Percentiles rank a stretch among this genome's conserved stretches.
Evolutionary conservation across 441 rosid genomes (phyloP).

Genomic region (Flueggea neowawraea): DNA sequence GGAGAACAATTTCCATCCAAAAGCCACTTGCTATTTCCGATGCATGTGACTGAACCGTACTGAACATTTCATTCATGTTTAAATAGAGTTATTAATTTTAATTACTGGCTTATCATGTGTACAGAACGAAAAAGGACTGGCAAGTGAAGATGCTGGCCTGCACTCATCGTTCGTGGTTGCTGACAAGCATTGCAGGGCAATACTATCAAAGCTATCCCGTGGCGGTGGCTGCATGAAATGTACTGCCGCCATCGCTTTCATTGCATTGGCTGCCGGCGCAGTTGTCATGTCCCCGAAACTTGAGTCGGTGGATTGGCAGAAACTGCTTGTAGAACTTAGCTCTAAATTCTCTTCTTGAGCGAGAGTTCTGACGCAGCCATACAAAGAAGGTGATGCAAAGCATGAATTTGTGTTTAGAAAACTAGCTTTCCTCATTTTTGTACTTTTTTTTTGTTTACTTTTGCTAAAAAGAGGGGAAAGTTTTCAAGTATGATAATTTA

Average conservation of each 20-base stretch:
- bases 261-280: conserved; percentile 48
- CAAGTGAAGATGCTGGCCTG: conserved; percentile 28
- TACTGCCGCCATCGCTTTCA: conserved; percentile 30
- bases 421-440: conserved; percentile 21
- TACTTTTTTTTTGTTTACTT: conserved; percentile 6
- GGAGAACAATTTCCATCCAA: too few species aligned
- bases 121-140: conserved; percentile 72
- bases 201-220: conserved; percentile 42
- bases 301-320: conserved; percentile 41
- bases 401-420: conserved; percentile 17
- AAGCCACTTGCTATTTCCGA: too few species aligned
- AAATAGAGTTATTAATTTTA: conserved; percentile 34
- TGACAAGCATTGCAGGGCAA: conserved; percentile 60
- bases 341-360: conserved; percentile 19
- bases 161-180: conserved; percentile 47
- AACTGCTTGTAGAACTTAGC: conserved; percentile 26
- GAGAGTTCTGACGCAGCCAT: background rate
- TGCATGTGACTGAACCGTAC: too few species aligned
- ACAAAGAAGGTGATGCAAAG: conserved; percentile 14
- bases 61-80: too few species aligned
- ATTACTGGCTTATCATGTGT: background rate
- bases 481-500: too few species aligned
- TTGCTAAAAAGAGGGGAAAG: conserved; percentile 10
- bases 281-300: conserved; percentile 34
- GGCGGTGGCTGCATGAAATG: conserved; percentile 49